These are phyloP conservation scores for Clarkia xantiana DNA, from an alignment of 345 rosid species.

Conservation along the genomic window DNA sequence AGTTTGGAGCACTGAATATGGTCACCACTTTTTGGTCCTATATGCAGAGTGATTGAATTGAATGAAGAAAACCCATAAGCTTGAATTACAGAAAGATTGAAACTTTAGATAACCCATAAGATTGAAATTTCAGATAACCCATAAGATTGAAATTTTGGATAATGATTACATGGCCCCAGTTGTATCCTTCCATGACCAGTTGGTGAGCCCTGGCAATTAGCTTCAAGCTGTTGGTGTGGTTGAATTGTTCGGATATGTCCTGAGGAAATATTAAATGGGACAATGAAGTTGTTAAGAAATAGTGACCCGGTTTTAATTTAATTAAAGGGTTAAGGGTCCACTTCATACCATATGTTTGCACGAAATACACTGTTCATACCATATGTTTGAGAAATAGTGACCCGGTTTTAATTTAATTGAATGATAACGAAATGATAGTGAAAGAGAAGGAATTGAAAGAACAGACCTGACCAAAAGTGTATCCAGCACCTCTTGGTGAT, in stretches of 20 bases:
- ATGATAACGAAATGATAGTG: slow-evolving; percentile 1
- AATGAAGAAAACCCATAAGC: background rate
- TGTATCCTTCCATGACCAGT: slow-evolving; percentile 96
- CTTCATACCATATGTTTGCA: too few species aligned
- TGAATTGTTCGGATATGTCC: slow-evolving; percentile 97
- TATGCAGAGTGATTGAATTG: slow-evolving; percentile 1
- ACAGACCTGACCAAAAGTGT: slow-evolving; percentile 90
- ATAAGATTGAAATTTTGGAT: background rate
- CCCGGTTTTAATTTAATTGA: too few species aligned
- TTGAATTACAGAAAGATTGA: background rate
- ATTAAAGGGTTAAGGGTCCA: too few species aligned
- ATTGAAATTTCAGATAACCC: background rate
- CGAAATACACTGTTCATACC: too few species aligned
- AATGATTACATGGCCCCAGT: slow-evolving; percentile 80
- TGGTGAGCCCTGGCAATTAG: slow-evolving; percentile 96
- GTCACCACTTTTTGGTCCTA: slow-evolving; percentile 99
- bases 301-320: too few species aligned
- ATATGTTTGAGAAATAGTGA: background rate
- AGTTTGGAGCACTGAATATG: slow-evolving; percentile 91
- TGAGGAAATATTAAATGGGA: slow-evolving; percentile 15
- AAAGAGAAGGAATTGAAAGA: background rate
- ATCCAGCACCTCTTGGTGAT: slow-evolving; percentile 97
- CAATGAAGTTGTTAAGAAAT: background rate
- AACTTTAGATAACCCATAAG: too few species aligned
- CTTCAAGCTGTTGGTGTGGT: slow-evolving; percentile 81